Base-by-base conservation (phyloP, 1,284 basidiomycete species). In the Trichosporon asahii region DNA sequence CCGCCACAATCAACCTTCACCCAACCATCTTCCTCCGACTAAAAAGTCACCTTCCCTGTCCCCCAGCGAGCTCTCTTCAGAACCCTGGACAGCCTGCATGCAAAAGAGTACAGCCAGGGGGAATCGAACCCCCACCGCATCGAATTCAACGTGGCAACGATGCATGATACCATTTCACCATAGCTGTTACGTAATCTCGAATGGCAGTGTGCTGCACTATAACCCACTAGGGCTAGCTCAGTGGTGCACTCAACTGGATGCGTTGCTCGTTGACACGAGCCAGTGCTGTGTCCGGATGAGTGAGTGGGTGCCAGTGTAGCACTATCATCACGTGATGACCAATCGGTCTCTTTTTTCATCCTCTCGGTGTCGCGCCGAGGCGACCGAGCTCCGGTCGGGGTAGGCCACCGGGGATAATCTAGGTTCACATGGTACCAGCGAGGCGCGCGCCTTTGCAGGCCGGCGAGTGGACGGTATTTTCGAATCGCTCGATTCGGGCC, bases 101-200 rank as follows among this genome's bases (percentile, higher is more conserved):
- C 57, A 61, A 61, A 61, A 61, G 57, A 61, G 57, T 61, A 61
- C 57, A 61, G 31, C 57, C 57, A 61, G 57, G 57, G 57, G 57
- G 57, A 61, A 61, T 61, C 57, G 57, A 61, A 61, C 57, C 57
- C 57, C 57, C 57, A 61, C 57, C 57, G 57, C 57, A 31, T 61
- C 57, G 5, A 53, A 21, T 53, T 21, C 11, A 21, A 8, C 18
- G 23, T 61, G 57, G 57, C 57, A 61, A 61, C 6, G 57, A 61
- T 31, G 57, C 57, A 61, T 61, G 57, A 61, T 61, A 31, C 57
- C 57, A 61, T 61, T 61, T 61, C 57, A 61, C 57, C 57, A 61
- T 61, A 61, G 57, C 31, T 61, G 57, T 61, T 31, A 33, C 53
- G 53, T 27, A 27, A 25, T 23, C 49, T 1, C 46, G 31, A 9